A percentile compares a stretch with the other conserved stretches of the same genome.
These are phyloP conservation scores for Akanthomyces muscarius DNA, from an alignment of 2,329 filamentous ascomycete genomes.

Conservation along the genomic window DNA sequence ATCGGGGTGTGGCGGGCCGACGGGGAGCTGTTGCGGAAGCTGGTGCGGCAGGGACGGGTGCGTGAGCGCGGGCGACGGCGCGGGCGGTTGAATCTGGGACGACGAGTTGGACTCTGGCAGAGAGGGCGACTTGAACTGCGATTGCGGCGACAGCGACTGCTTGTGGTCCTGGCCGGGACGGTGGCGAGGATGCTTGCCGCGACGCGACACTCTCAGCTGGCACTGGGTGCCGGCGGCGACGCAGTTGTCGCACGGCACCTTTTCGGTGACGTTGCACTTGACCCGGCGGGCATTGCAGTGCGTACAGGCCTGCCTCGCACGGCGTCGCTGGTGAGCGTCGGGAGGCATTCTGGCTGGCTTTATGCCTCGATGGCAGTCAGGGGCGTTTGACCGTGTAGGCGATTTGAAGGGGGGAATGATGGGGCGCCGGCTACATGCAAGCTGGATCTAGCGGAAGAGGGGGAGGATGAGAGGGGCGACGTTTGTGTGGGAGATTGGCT, in stretches of 20 bases:
- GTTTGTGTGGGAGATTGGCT: not conserved
- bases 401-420: not conserved
- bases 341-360: conserved; percentile 3
- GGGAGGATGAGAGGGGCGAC: not conserved
- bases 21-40: not conserved
- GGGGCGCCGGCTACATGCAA: conserved; percentile 4
- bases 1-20: not conserved
- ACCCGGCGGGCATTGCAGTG: conserved; percentile 24
- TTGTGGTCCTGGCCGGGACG: conserved; percentile 13
- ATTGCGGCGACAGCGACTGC: not conserved
- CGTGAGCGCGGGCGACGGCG: not conserved
- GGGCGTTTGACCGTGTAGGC: not conserved
- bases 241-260: conserved; percentile 23
- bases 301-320: conserved; percentile 23
- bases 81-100: not conserved
- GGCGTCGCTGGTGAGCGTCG: conserved; percentile 17
- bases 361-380: not conserved
- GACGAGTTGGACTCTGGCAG: not conserved
- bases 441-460: conserved; percentile 2
- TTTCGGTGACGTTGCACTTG: conserved; percentile 25
- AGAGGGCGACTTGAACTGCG: not conserved
- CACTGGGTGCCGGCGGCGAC: conserved; percentile 19
- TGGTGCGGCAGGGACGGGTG: not conserved
- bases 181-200: conserved; percentile 23
- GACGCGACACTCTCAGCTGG: conserved; percentile 23